Evolutionary conservation across 352 stramenopile genomes (phyloP).

Genomic region (Pythium brassicae): DNA sequence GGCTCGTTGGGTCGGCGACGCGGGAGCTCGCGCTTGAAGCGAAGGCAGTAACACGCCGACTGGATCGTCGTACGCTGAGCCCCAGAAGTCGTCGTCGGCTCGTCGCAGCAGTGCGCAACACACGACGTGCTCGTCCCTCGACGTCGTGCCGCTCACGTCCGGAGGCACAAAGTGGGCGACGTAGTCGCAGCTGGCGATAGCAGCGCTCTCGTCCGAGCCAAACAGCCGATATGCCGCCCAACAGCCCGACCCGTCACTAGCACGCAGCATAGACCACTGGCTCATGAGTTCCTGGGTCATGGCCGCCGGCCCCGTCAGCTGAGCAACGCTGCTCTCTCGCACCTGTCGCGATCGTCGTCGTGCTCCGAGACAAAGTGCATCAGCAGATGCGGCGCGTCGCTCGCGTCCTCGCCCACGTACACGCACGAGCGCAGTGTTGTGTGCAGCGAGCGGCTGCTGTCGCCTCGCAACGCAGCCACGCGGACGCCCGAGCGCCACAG

Average conservation of each 20-base stretch:
- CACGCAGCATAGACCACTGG: not conserved
- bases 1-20: not conserved
- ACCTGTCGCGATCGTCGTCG: not conserved
- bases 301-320: not conserved
- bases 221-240: no score
- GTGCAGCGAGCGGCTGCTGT: not conserved
- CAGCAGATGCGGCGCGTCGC: constrained; percentile 12
- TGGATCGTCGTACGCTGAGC: not conserved
- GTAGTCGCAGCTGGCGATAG: constrained; percentile 7
- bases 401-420: constrained; percentile 3
- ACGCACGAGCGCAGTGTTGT: constrained; percentile 7
- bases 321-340: no score
- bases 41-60: not conserved
- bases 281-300: not conserved
- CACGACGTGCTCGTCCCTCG: constrained; percentile 6
- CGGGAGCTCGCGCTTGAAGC: not conserved
- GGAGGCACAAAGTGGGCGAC: not conserved
- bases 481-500: constrained; percentile 11
- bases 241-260: no score
- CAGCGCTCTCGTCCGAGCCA: not conserved
- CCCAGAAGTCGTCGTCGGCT: not conserved
- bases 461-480: not conserved
- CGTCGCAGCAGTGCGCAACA: constrained; percentile 6
- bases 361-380: constrained; percentile 4
- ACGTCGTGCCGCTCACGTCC: not conserved